A percentile compares a stretch with the other conserved stretches of the same genome.
These are phyloP conservation scores for Globisporangium apiculatum DNA, from an alignment of 352 stramenopile species.

Conservation along the genomic window DNA sequence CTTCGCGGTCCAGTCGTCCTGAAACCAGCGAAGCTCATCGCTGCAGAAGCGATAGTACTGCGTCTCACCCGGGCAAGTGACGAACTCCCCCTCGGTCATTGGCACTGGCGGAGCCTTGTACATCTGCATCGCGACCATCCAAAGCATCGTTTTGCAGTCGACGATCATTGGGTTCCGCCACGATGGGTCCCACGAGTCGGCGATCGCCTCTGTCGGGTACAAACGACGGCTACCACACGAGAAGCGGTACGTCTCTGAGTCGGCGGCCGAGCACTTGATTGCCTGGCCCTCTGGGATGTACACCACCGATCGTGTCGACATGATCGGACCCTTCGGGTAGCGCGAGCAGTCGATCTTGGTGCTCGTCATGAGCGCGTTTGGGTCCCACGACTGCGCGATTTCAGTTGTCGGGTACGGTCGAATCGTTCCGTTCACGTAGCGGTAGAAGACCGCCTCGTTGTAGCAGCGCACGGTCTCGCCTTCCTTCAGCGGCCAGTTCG, in stretches of 20 bases:
- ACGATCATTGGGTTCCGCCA: conserved; percentile 5
- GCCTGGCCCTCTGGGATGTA: conserved; percentile 15
- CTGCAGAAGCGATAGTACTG: background rate
- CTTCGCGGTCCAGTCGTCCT: background rate
- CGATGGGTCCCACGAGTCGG: conserved; percentile 9
- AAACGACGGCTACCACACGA: background rate
- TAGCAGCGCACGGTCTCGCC: conserved; percentile 4
- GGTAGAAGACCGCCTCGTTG: background rate
- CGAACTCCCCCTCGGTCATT: background rate
- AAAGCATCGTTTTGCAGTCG: background rate
- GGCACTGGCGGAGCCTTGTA: background rate
- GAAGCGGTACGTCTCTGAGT: conserved; percentile 6
- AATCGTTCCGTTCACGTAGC: conserved; percentile 11
- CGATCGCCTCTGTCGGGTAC: conserved; percentile 8
- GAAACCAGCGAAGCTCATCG: background rate
- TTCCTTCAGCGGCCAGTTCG: background rate
- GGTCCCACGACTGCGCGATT: conserved; percentile 19
- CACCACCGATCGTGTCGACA: background rate
- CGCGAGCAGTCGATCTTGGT: conserved; percentile 12
- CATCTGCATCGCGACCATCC: background rate
- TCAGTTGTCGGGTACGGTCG: conserved; percentile 4
- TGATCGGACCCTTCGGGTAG: conserved; percentile 5
- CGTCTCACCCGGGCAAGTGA: background rate
- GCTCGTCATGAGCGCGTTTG: conserved; percentile 1
- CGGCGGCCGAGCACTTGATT: conserved; percentile 6